These are phyloP conservation scores for Parmelia sp. DNA, from an alignment of 495 filamentous ascomycete species.

Conservation along the genomic window DNA sequence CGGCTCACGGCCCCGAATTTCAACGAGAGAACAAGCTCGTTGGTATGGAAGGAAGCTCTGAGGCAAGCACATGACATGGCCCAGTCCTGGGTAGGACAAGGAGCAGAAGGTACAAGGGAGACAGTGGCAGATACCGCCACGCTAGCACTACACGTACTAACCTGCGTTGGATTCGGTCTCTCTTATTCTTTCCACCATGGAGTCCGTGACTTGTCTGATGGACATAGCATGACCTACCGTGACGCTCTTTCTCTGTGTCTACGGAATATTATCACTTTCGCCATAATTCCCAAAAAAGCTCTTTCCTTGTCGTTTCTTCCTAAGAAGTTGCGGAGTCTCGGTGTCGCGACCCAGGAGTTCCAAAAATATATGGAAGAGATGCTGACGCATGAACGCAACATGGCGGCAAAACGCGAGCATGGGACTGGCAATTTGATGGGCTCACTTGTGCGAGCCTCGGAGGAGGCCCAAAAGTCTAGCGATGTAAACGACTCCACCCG, in stretches of 20 bases:
- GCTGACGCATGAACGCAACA: slow-evolving; percentile 21
- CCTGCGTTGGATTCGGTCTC: slow-evolving; percentile 35
- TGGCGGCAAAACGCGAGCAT: slow-evolving; percentile 14
- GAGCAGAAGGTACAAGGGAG: slow-evolving; percentile 23
- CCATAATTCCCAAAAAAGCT: slow-evolving; percentile 29
- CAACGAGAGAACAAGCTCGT: slow-evolving; percentile 35
- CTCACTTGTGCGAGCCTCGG: slow-evolving; percentile 35
- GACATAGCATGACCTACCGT: slow-evolving; percentile 32
- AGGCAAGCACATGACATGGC: slow-evolving; percentile 33
- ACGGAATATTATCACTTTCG: slow-evolving; percentile 30
- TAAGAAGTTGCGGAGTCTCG: slow-evolving; percentile 28
- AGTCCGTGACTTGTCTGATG: slow-evolving; percentile 16
- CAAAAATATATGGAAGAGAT: slow-evolving; percentile 29
- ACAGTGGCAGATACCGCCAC: slow-evolving; percentile 22
- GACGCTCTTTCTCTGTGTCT: slow-evolving; percentile 32
- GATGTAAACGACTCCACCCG: neutral
- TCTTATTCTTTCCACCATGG: slow-evolving; percentile 30
- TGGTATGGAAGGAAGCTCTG: slow-evolving; percentile 36
- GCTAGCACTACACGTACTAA: slow-evolving; percentile 40
- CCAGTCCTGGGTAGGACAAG: slow-evolving; percentile 24
- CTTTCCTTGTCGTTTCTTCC: slow-evolving; percentile 28
- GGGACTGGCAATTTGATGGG: slow-evolving; percentile 36
- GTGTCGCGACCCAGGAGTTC: slow-evolving; percentile 30
- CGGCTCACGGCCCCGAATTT: slow-evolving; percentile 36
- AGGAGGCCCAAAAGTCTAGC: slow-evolving; percentile 22